Evolutionary conservation across 169 alveolate species (phyloP), one percentile per base, ranked within the genome.

Genomic region (Cryptosporidium andersoni): DNA sequence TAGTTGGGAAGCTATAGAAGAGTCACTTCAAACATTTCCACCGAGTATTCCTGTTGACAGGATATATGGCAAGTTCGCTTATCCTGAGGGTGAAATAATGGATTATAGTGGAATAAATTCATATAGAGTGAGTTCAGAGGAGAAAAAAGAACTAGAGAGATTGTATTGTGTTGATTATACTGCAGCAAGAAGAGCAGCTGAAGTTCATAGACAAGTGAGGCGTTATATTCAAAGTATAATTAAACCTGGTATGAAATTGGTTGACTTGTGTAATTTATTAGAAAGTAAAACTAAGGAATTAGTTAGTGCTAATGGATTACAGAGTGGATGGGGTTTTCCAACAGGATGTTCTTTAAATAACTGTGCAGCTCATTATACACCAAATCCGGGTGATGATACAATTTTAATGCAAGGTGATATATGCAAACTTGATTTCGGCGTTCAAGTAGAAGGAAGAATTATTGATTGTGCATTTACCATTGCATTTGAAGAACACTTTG

Each of bases 361-460:
- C 90, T 96, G 98, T 62, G 99, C 99, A 0, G 99, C 99, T 8
- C 99, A 99, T 91, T 99, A 97, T 88, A 99, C 99, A 0, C 99
- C 99, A 43, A 98, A 96, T 91, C 94, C 94, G 64, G 97, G 96
- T 25, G 96, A 93, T 39, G 37, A 34, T 16, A 66, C 81, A 43
- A 45, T 66, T 48, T 40, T 81, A 65, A 93, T 89, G 58, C 93
- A 93, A 80, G 97, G 94, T 81, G 99, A 97, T 90, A 97, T 99
- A 14, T 95, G 99, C 93, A 99, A 99, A 94, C 85, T 99, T 80
- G 99, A 99, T 91, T 99, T 99, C 82, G 99, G 99, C 6, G 98
- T 99, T 37, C 99, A 99, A 74, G 99, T 97, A 14, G 96, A 97
- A 82, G 99, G 99, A 0, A 93, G 96, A 81, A 96, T 98, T 66